These are phyloP conservation scores for Globisporangium alternatum DNA, from an alignment of 352 stramenopile species.

Conservation along the genomic window DNA sequence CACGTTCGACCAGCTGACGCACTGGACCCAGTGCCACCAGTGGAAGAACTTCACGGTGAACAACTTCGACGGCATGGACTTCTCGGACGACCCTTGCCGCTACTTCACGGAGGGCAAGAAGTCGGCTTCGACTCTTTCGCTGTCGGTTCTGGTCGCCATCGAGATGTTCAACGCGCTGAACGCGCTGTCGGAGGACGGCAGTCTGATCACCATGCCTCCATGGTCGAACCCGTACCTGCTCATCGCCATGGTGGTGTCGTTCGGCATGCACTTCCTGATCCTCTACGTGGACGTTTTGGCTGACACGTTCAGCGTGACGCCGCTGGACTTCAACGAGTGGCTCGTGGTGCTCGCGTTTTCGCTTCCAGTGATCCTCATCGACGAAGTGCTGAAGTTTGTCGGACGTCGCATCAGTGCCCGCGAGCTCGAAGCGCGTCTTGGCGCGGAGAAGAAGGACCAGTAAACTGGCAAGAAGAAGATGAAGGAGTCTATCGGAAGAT, in stretches of 20 bases:
- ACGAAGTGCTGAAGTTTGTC: constrained; percentile 94
- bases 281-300: constrained; percentile 93
- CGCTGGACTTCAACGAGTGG: constrained; percentile 91
- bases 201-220: constrained; percentile 90
- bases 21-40: constrained; percentile 89
- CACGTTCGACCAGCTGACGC: constrained; percentile 86
- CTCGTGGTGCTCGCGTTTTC: constrained; percentile 91
- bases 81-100: constrained; percentile 87
- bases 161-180: constrained; percentile 97
- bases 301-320: constrained; percentile 92
- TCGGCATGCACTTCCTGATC: constrained; percentile 93
- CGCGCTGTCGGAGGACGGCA: constrained; percentile 91
- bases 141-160: constrained; percentile 93
- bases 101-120: constrained; percentile 94
- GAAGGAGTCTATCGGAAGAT: constrained; percentile 1
- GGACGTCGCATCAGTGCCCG: constrained; percentile 76
- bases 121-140: constrained; percentile 90
- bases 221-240: constrained; percentile 94
- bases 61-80: constrained; percentile 89
- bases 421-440: constrained; percentile 67
- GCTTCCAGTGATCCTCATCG: constrained; percentile 92
- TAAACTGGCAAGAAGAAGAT: constrained; percentile 20
- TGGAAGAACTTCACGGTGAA: constrained; percentile 92
- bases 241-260: constrained; percentile 91
- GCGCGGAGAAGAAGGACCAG: constrained; percentile 49